These are phyloP conservation scores for Mucor lusitanicus DNA, from an alignment of 371 early-diverging fungal genomes.

Conservation along the genomic window DNA sequence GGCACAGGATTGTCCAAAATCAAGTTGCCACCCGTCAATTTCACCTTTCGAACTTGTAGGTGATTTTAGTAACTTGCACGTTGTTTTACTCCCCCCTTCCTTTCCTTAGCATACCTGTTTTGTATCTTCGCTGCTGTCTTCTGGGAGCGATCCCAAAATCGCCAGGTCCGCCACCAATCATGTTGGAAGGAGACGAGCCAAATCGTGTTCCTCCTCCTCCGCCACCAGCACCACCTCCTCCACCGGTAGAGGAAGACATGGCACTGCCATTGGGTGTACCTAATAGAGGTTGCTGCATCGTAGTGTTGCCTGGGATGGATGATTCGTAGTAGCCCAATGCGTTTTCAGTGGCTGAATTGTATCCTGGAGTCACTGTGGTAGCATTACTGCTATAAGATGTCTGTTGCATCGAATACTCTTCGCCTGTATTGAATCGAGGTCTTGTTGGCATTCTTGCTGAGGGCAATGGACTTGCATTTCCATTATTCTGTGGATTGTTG, in stretches of 20 bases:
- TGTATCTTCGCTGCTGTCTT: slow-evolving; percentile 56
- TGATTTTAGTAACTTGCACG: slow-evolving; percentile 1
- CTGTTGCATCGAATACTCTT: slow-evolving; percentile 26
- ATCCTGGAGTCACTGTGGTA: not conserved
- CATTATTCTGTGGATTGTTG: slow-evolving; percentile 16
- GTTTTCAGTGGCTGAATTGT: slow-evolving; percentile 1
- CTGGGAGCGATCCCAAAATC: slow-evolving; percentile 49
- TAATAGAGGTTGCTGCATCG: slow-evolving; percentile 12
- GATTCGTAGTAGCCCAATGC: slow-evolving; percentile 19
- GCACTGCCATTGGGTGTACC: slow-evolving; percentile 7
- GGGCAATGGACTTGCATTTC: slow-evolving; percentile 12
- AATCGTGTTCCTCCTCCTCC: not conserved
- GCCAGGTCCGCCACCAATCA: slow-evolving; percentile 27
- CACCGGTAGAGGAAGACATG: slow-evolving; percentile 9
- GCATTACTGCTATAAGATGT: slow-evolving; percentile 12
- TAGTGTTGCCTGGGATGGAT: slow-evolving; percentile 14
- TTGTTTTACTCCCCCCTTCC: not conserved
- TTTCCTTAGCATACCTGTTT: slow-evolving; percentile 45
- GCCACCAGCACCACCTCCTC: not conserved
- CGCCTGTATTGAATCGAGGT: slow-evolving; percentile 20
- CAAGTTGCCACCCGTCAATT: slow-evolving; percentile 53
- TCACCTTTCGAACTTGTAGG: slow-evolving; percentile 22
- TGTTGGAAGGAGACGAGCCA: slow-evolving; percentile 15
- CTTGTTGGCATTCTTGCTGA: slow-evolving; percentile 21
- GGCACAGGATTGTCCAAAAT: slow-evolving; percentile 61